Conservation (phyloP, 371 early-diverging fungal species). For the Rhizopus microsporus region DNA sequence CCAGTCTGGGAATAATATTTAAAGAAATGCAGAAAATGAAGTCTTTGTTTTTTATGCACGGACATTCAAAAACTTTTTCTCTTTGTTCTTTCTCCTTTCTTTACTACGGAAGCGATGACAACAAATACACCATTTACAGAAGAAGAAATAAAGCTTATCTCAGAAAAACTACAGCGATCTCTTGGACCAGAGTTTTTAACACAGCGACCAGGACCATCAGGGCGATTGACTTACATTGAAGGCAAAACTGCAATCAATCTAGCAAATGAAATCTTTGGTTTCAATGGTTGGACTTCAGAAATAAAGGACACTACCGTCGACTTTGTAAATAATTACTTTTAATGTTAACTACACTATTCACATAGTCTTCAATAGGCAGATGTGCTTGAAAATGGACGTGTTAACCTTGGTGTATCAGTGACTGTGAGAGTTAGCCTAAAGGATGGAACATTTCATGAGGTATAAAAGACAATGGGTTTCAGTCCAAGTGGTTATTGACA, state of each 20-base stretch:
- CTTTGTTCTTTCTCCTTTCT: neutral
- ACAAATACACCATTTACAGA: neutral
- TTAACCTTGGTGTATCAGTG: constrained; percentile 81
- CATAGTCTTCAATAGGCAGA: constrained; percentile 33
- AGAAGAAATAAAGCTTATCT: constrained; percentile 5
- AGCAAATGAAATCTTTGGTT: constrained; percentile 98
- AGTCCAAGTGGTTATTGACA: neutral
- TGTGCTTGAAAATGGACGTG: constrained; percentile 49
- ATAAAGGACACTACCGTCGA: constrained; percentile 80
- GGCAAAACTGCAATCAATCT: constrained; percentile 89
- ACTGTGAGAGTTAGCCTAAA: constrained; percentile 87
- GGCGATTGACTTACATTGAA: constrained; percentile 85
- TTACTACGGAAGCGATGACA: neutral
- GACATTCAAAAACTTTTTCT: too few species aligned
- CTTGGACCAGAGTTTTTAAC: constrained; percentile 26
- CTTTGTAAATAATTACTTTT: constrained; percentile 52
- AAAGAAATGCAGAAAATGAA: neutral
- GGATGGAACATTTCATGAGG: constrained; percentile 95
- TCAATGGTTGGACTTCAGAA: constrained; percentile 94
- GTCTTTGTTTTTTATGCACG: neutral
- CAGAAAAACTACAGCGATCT: constrained; percentile 1
- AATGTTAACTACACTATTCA: neutral
- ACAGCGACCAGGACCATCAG: constrained; percentile 22
- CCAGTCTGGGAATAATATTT: too few species aligned
- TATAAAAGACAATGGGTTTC: constrained; percentile 20